Evolutionary conservation across 2,329 filamentous ascomycete genomes (phyloP), one percentile per base, ranked within the genome.

Genomic region (Colletotrichum orchidophilum): DNA sequence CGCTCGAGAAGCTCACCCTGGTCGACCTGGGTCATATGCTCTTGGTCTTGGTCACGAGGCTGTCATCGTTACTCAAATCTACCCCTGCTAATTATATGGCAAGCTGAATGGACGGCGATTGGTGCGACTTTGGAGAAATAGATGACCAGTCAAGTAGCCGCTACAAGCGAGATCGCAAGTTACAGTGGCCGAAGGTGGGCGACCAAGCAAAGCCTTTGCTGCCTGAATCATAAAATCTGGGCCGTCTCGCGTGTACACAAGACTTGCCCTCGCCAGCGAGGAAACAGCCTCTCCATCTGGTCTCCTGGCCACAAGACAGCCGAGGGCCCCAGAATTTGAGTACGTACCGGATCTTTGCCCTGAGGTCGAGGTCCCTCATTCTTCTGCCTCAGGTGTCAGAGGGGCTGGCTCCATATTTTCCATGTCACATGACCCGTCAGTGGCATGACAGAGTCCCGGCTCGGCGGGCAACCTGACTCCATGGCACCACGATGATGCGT

Each of bases 11-110:
- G 55, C 39, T n/a, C 52, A 39, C 63, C 66, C 63, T 59, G 6
- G 63, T 18, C n/a, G 42, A 54, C 46, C 46, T 46, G 66, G 58
- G 42, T 59, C 61, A 50, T 46, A 54, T 46, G 61, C 53, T 26
- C 54, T 26, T 18, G 60, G 39, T 9, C 31, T 50, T 50, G 50
- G 68, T 53, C 68, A 68, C 68, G 68, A 71, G 68, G 31, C 63
- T 57, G 63, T 61, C 67, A 58, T 58, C 50, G 57, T 71, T 63
- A 62, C 57, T 18, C 49, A 39, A 60, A 61, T 21, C 67, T 29
- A 33, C 31, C 63, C 67, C 49, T 27, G 52, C 21, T 26, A 53
- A 24, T n/a, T n/a, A n/a, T n/a, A 15, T 24, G 11, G 21, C 21
- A 21, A 35, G 9, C 21, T 24, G 61, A n/a, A 39, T 58, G 31